Conservation (phyloP, 352 stramenopile species). For the Pythium aristosporum region DNA sequence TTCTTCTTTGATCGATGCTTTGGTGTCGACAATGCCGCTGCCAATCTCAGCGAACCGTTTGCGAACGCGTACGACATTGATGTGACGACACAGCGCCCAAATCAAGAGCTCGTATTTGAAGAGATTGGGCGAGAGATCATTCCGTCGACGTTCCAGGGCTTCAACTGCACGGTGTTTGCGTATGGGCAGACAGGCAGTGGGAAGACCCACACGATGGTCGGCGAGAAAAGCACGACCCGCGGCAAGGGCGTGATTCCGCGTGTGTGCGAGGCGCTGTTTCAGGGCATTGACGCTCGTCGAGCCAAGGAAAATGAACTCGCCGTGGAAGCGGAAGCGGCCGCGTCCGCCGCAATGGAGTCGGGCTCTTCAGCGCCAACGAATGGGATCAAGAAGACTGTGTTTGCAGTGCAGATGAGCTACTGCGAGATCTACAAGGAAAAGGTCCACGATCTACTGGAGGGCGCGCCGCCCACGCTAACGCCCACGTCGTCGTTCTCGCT, state of each 20-base stretch:
- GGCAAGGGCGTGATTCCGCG: slow-evolving; percentile 77
- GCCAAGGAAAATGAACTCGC: slow-evolving; percentile 23
- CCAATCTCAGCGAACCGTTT: slow-evolving; percentile 37
- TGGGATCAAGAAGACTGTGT: slow-evolving; percentile 23
- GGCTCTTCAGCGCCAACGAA: slow-evolving; percentile 23
- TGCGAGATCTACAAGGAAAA: slow-evolving; percentile 90
- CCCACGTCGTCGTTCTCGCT: slow-evolving; percentile 25
- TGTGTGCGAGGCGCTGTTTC: slow-evolving; percentile 79
- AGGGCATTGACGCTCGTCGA: slow-evolving; percentile 52
- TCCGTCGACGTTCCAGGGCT: slow-evolving; percentile 71
- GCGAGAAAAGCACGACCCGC: slow-evolving; percentile 45
- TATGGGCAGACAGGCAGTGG: slow-evolving; percentile 82
- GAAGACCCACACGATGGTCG: slow-evolving; percentile 87
- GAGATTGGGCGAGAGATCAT: slow-evolving; percentile 74
- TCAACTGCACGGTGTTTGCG: slow-evolving; percentile 82
- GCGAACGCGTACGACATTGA: slow-evolving; percentile 45
- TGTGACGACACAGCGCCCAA: slow-evolving; percentile 39
- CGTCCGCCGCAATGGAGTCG: not conserved
- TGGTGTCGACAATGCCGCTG: slow-evolving; percentile 36
- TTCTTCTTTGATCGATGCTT: slow-evolving; percentile 86
- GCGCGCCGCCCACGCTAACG: slow-evolving; percentile 1
- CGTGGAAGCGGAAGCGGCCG: slow-evolving; percentile 10
- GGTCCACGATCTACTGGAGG: slow-evolving; percentile 80
- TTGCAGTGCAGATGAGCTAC: slow-evolving; percentile 57
- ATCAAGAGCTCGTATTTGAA: slow-evolving; percentile 78